These are phyloP conservation scores for Calonectria hongkongensis DNA, from an alignment of 2,329 filamentous ascomycete genomes.

Conservation along the genomic window DNA sequence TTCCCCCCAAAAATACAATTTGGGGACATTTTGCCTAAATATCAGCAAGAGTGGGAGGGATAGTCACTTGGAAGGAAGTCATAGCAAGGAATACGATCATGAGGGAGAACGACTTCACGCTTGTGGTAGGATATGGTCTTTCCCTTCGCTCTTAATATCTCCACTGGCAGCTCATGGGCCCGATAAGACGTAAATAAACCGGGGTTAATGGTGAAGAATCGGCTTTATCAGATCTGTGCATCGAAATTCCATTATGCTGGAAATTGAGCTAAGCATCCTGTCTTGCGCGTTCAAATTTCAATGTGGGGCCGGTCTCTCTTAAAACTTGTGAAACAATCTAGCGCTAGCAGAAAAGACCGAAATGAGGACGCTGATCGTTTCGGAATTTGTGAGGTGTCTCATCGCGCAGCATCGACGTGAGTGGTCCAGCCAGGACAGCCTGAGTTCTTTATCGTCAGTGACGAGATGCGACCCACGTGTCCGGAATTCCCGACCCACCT, in stretches of 20 bases:
- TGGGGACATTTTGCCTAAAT: too few species aligned
- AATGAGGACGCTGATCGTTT: constrained; percentile 11
- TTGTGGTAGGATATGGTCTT: too few species aligned
- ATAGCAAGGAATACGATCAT: too few species aligned
- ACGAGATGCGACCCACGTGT: neutral
- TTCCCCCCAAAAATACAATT: too few species aligned
- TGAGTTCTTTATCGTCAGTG: neutral
- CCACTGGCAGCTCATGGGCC: too few species aligned
- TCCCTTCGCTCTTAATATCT: too few species aligned
- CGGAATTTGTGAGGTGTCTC: neutral
- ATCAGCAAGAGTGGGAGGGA: too few species aligned
- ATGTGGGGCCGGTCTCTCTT: neutral
- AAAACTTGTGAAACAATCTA: neutral
- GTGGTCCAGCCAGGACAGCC: neutral
- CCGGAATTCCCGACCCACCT: constrained; percentile 13
- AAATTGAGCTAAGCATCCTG: neutral
- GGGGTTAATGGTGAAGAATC: neutral
- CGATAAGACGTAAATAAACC: too few species aligned
- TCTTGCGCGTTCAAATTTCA: neutral
- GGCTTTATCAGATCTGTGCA: neutral
- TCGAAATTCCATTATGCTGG: neutral
- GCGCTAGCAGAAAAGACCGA: neutral
- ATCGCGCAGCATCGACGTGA: neutral
- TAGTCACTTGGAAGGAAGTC: too few species aligned
- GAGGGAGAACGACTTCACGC: too few species aligned